phyloP scores from a whole-genome alignment of 2,329 filamentous ascomycete species.

The Exophiala sideris region DNA sequence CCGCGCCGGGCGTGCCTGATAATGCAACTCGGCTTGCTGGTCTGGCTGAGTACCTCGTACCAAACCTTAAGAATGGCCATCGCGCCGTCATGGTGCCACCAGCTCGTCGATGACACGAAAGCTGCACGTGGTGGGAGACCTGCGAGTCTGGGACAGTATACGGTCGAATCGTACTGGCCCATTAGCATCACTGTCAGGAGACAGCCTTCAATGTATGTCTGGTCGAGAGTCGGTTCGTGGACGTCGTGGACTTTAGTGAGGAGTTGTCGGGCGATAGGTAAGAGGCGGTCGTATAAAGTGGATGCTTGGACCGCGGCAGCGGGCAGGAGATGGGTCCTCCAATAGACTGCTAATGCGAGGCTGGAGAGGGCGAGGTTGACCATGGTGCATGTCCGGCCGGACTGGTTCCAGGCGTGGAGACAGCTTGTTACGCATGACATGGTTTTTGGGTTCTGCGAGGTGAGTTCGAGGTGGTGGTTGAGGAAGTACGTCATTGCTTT shows the following conservation, averaged over 20 bases:
- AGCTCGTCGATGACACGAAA: constrained; percentile 26
- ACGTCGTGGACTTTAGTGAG: neutral
- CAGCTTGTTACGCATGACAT: constrained; percentile 11
- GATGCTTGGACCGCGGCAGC: constrained; percentile 28
- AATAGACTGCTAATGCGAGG: constrained; percentile 30
- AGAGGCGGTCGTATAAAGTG: constrained; percentile 23
- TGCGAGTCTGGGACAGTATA: neutral
- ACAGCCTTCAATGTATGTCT: constrained; percentile 19
- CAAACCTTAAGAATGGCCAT: constrained; percentile 32
- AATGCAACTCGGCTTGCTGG: constrained; percentile 17
- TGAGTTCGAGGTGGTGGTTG: constrained; percentile 24
- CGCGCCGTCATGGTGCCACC: constrained; percentile 36
- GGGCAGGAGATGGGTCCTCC: constrained; percentile 23
- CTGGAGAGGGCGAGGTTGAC: constrained; percentile 30
- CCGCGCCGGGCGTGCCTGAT: constrained; percentile 31
- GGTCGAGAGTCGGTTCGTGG: neutral
- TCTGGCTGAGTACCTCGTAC: constrained; percentile 21
- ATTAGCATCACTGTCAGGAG: constrained; percentile 25
- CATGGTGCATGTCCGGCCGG: constrained; percentile 16
- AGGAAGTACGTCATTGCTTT: constrained; percentile 29
- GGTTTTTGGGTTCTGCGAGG: constrained; percentile 16
- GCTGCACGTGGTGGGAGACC: neutral
- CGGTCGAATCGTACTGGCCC: constrained; percentile 22
- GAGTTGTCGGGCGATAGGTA: constrained; percentile 18
- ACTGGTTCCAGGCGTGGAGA: constrained; percentile 12